Conservation (phyloP, 1,284 basidiomycete species). For the Tylopilus sp. region DNA sequence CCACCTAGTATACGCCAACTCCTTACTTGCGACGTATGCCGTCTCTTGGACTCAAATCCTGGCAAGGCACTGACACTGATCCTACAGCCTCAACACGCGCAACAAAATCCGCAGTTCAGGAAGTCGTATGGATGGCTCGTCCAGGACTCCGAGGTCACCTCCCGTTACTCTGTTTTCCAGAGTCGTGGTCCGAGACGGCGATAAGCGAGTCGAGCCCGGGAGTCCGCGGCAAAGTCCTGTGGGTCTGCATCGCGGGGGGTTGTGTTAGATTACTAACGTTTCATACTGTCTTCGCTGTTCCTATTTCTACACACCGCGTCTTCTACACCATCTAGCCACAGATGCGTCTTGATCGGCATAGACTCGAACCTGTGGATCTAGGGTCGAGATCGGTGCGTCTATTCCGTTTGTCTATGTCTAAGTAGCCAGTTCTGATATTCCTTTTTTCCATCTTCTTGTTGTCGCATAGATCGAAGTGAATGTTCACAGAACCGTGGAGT, state of each 20-base stretch:
- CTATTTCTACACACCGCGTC: no score
- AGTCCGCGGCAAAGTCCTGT: constrained; percentile 9
- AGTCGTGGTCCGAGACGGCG: not conserved
- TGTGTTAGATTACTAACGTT: not conserved
- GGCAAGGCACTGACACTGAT: not conserved
- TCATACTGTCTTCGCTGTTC: no score
- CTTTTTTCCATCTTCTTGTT: not conserved
- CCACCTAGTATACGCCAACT: constrained; percentile 38
- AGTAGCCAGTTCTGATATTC: not conserved
- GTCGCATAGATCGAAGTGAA: constrained; percentile 29
- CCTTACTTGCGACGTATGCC: constrained; percentile 33
- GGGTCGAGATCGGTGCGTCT: constrained; percentile 20
- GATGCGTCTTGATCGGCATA: constrained; percentile 14
- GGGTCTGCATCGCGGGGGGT: not conserved
- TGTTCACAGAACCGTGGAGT: constrained; percentile 23
- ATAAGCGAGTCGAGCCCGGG: no score
- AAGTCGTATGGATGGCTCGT: not conserved
- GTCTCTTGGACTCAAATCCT: not conserved
- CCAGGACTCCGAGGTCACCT: constrained; percentile 1
- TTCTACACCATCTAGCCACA: not conserved
- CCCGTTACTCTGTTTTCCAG: constrained; percentile 11
- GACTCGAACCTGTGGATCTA: constrained; percentile 1
- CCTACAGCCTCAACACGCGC: constrained; percentile 33
- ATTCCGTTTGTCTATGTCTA: not conserved
- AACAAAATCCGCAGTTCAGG: constrained; percentile 11